Evolutionary conservation across 441 rosid genomes (phyloP), one percentile per base, ranked within the genome.

Genomic region (Syzygium syzygioides): DNA sequence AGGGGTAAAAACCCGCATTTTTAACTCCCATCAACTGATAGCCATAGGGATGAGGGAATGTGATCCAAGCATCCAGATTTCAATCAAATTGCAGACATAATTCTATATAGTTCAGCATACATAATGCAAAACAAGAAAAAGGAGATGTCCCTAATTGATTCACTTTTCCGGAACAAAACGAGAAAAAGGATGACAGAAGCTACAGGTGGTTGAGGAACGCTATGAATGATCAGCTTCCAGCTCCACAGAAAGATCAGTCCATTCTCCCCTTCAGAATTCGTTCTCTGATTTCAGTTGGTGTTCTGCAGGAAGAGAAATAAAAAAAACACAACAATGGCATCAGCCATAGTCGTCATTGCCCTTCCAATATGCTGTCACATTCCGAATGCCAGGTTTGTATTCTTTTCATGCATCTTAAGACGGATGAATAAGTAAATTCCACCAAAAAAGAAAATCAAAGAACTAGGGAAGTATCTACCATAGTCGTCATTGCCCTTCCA

Each of bases 191-290:
- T 23, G 52, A 76, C 6, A 11, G 52, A 76, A 6, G 52, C 83
- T 76, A 76, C n/a, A 76, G n/a, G 52, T 76, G 83, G 83, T 76
- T 41, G 83, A 76, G 83, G 80, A 71, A 37, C 50, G 5, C 50
- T 23, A 71, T 71, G 83, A 41, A 41, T 23, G 83, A 41, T 76
- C 83, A 76, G 83, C 83, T 76, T 76, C 83, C 83, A 37, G 14
- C 83, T 41, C 83, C 83, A 23, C n/a, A 41, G 83, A 12, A 18
- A 85, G 87, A 86, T 96, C 92, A 96, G 91, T 96, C 99, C 98
- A 96, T 97, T 91, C 99, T 96, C 90, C 99, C 99, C 93, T 97
- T 97, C 88, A 97, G 93, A 92, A 96, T 95, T 91, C 94, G 92
- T 91, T 98, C 98, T 91, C 89, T 95, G 86, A 95, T 91, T 93